These are phyloP conservation scores for Gossypium turneri DNA, from an alignment of 345 rosid genomes.

Conservation along the genomic window DNA sequence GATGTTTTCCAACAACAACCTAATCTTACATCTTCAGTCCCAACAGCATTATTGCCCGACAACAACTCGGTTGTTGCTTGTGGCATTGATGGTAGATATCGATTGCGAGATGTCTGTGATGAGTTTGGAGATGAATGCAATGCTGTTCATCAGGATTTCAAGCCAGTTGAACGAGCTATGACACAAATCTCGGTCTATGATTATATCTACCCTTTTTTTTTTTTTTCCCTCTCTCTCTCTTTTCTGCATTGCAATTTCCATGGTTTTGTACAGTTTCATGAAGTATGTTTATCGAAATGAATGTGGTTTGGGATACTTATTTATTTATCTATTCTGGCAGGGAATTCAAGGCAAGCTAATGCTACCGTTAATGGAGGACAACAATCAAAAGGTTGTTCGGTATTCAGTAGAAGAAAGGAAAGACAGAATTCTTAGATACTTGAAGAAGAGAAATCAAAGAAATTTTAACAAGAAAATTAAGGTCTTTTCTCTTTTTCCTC, in stretches of 20 bases:
- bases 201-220: not conserved
- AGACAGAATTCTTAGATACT: conserved; percentile 74
- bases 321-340: conserved; percentile 14
- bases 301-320: not conserved
- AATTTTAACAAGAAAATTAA: conserved; percentile 91
- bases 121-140: conserved; percentile 51
- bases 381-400: conserved; percentile 51
- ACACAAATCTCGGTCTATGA: conserved; percentile 40
- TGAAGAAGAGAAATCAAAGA: conserved; percentile 89
- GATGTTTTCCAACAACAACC: conserved; percentile 23
- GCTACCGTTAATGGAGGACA: conserved; percentile 30
- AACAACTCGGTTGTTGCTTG: not conserved
- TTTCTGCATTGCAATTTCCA: no score
- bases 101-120: conserved; percentile 25
- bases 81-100: conserved; percentile 26
- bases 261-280: no score
- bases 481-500: conserved; percentile 31
- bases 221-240: no score
- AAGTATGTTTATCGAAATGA: no score
- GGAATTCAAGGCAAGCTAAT: conserved; percentile 40
- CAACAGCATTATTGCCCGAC: conserved; percentile 22
- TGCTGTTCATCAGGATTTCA: conserved; percentile 42
- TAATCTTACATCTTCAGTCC: conserved; percentile 16
- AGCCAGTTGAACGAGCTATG: conserved; percentile 35
- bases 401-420: conserved; percentile 83